phyloP scores from a whole-genome alignment of 371 early-diverging fungal species.

The Mucor piriformis region DNA sequence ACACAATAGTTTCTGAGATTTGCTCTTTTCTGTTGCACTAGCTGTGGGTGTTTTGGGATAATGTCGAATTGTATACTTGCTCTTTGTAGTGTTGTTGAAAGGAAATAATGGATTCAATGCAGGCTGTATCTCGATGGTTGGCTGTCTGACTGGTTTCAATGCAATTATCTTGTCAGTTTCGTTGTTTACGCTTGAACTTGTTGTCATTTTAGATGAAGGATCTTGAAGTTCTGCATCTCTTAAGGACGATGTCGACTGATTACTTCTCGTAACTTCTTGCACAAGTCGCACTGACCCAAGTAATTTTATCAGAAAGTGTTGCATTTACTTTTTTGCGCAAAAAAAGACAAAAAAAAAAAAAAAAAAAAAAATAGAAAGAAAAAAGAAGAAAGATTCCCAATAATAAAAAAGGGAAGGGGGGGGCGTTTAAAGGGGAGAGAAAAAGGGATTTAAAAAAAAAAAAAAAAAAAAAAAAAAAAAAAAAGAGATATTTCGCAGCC shows the following conservation, averaged over 20 bases:
- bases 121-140: neutral
- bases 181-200: too few relatives aligned
- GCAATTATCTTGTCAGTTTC: neutral
- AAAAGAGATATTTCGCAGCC: neutral
- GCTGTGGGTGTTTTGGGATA: constrained; percentile 1
- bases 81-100: constrained; percentile 31
- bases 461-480: neutral
- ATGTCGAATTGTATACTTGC: constrained; percentile 27
- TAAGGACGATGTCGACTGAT: constrained; percentile 7
- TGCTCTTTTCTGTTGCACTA: constrained; percentile 20
- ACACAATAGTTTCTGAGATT: constrained; percentile 49
- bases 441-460: neutral
- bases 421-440: neutral
- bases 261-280: constrained; percentile 51
- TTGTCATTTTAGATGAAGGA: neutral
- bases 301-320: constrained; percentile 44
- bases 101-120: neutral
- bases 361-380: neutral
- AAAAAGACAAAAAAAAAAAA: neutral
- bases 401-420: neutral
- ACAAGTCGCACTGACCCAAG: constrained; percentile 52
- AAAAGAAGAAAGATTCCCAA: neutral
- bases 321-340: constrained; percentile 7
- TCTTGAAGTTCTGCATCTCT: neutral
- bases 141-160: neutral